Conservation (phyloP, 1,284 basidiomycete species). For the Thecaphora frezii region DNA sequence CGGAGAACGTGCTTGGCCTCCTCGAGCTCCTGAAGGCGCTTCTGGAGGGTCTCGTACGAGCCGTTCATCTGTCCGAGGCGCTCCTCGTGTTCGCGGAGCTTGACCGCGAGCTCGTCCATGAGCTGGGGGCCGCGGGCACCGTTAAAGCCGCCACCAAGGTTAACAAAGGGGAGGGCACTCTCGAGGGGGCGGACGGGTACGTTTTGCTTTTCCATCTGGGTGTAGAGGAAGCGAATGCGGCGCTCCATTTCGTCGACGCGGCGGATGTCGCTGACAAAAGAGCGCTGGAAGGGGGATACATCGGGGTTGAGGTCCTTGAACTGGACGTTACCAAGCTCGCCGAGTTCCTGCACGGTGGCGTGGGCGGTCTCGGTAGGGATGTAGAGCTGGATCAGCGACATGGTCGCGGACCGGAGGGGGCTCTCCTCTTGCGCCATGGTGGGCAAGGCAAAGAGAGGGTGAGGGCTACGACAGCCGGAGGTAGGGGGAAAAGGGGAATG, state of each 20-base stretch:
- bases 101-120: constrained; percentile 88
- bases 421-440: constrained; percentile 47
- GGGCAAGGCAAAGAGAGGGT: neutral
- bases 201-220: constrained; percentile 79
- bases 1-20: constrained; percentile 87
- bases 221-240: constrained; percentile 83
- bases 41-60: constrained; percentile 85
- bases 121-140: constrained; percentile 72
- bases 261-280: constrained; percentile 92
- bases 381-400: constrained; percentile 97
- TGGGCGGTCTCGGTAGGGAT: constrained; percentile 97
- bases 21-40: constrained; percentile 80
- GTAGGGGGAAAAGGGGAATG: too few relatives aligned
- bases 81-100: constrained; percentile 82
- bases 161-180: constrained; percentile 54
- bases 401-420: constrained; percentile 62
- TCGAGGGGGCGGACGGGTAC: constrained; percentile 69
- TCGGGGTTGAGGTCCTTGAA: constrained; percentile 97
- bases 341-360: constrained; percentile 90
- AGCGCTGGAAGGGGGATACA: constrained; percentile 96
- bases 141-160: constrained; percentile 63
- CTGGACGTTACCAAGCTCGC: constrained; percentile 91
- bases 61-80: constrained; percentile 89
- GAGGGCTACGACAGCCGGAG: too few relatives aligned
- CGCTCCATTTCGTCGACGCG: constrained; percentile 94